Evolutionary conservation across 1,284 basidiomycete species (phyloP).

Genomic region (Sutorius eximius): DNA sequence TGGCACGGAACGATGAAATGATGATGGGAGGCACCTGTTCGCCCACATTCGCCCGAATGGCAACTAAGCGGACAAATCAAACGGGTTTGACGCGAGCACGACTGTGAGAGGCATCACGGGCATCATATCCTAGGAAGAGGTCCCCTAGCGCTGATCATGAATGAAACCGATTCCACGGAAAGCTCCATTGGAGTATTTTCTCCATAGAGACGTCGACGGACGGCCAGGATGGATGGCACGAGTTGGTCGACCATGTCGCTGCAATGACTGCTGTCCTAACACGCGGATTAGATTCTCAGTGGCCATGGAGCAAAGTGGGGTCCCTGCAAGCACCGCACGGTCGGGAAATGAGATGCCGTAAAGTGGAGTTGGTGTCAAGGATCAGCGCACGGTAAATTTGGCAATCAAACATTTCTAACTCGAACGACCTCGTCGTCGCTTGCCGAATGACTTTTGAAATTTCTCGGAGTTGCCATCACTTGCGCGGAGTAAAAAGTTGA

Average conservation of each 20-base stretch:
- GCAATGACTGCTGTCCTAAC: not conserved
- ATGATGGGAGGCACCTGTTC: slow-evolving; percentile 4
- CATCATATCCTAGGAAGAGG: slow-evolving; percentile 7
- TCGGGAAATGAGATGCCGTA: not conserved
- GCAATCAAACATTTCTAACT: not conserved
- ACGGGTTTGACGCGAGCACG: not conserved
- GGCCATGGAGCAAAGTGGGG: not conserved
- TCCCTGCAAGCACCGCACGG: not conserved
- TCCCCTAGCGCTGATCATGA: slow-evolving; percentile 29
- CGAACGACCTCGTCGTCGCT: not conserved
- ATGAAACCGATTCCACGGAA: slow-evolving; percentile 2
- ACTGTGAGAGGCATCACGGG: slow-evolving; percentile 6
- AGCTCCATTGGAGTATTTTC: not conserved
- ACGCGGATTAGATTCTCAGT: slow-evolving; percentile 2
- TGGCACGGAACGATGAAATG: slow-evolving; percentile 11
- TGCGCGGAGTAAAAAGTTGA: slow-evolving; percentile 11
- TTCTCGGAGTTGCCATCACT: slow-evolving; percentile 15
- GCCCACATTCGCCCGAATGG: slow-evolving; percentile 17
- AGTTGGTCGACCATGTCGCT: not conserved
- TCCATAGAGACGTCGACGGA: not conserved
- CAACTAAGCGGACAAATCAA: slow-evolving; percentile 4
- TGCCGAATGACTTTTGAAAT: not conserved
- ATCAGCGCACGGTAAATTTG: slow-evolving; percentile 8
- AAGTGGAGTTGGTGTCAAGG: slow-evolving; percentile 1
- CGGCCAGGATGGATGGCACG: not conserved